Evolutionary conservation across 768 basidiomycete species (phyloP).

Genomic region (Leccinum sublutescens): DNA sequence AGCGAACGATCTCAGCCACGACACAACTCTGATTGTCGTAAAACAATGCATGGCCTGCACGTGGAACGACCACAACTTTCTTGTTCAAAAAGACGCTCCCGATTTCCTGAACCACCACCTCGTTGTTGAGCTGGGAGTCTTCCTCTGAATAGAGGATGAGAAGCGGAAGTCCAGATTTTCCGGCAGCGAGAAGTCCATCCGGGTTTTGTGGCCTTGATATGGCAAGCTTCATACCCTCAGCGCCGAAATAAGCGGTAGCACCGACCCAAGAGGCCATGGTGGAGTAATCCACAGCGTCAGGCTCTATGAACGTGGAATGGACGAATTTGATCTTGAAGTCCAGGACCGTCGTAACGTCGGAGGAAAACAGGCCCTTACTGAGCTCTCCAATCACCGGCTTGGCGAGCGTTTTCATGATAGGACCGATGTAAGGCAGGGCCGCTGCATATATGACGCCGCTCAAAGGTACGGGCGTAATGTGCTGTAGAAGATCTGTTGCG

Average conservation of each 20-base stretch:
- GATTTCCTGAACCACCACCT: neutral
- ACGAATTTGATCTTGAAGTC: slow-evolving; percentile 5
- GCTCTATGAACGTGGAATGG: slow-evolving; percentile 4
- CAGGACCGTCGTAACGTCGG: neutral
- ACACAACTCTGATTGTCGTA: neutral
- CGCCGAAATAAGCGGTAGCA: neutral
- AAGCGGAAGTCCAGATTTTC: neutral
- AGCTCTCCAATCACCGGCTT: slow-evolving; percentile 3
- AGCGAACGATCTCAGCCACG: slow-evolving; percentile 4
- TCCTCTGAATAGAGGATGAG: neutral
- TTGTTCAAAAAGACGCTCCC: neutral
- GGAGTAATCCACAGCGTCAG: slow-evolving; percentile 5
- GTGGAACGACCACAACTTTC: neutral
- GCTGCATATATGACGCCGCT: slow-evolving; percentile 7
- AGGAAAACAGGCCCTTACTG: neutral
- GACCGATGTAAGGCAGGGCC: slow-evolving; percentile 9
- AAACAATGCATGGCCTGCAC: slow-evolving; percentile 2
- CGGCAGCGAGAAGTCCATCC: neutral
- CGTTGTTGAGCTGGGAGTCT: slow-evolving; percentile 4
- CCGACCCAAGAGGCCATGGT: slow-evolving; percentile 8
- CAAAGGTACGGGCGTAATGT: neutral
- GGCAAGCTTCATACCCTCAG: neutral
- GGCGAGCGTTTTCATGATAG: slow-evolving; percentile 2
- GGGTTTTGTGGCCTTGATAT: neutral
- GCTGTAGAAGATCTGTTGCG: slow-evolving; percentile 3